Evolutionary conservation across 148 eudicot genomes (phyloP).

Genomic region (Linanthus parryae): DNA sequence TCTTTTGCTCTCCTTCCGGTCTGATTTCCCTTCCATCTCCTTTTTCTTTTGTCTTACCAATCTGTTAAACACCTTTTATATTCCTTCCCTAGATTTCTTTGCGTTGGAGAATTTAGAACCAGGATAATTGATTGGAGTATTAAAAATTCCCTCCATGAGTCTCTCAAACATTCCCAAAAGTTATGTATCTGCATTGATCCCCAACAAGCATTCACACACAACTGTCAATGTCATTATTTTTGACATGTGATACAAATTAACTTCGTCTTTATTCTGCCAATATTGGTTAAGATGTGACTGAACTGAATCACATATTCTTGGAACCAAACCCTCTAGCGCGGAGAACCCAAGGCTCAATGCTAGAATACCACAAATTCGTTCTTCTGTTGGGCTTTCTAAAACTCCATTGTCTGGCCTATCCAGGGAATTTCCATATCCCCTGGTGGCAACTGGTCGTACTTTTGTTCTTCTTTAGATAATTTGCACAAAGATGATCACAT

Average conservation of each 20-base stretch:
- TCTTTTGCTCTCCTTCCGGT: constrained; percentile 17
- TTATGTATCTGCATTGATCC: constrained; percentile 37
- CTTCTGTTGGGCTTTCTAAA: constrained; percentile 43
- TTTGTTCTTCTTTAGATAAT: constrained; percentile 2
- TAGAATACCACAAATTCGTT: constrained; percentile 53
- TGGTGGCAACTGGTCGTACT: constrained; percentile 38
- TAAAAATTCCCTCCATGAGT: constrained; percentile 68
- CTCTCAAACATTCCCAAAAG: constrained; percentile 47
- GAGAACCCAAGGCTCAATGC: constrained; percentile 31
- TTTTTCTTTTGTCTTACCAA: constrained; percentile 42
- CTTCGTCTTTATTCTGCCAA: constrained; percentile 25
- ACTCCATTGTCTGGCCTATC: constrained; percentile 69
- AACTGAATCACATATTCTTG: constrained; percentile 40
- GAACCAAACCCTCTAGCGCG: constrained; percentile 44
- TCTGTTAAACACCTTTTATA: constrained; percentile 30
- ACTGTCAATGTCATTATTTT: constrained; percentile 49
- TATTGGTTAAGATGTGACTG: constrained; percentile 26
- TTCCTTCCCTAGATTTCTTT: constrained; percentile 43
- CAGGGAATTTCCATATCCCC: constrained; percentile 66
- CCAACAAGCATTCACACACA: constrained; percentile 61
- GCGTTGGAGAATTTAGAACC: constrained; percentile 76
- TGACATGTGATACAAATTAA: constrained; percentile 30
- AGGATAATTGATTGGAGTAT: constrained; percentile 38
- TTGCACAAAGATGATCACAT: neutral
- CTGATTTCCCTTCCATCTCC: constrained; percentile 26